A percentile compares a stretch with the other conserved stretches of the same genome.
These are phyloP conservation scores for Scorias spongiosa DNA, from an alignment of 2,329 filamentous ascomycete genomes.

Conservation along the genomic window DNA sequence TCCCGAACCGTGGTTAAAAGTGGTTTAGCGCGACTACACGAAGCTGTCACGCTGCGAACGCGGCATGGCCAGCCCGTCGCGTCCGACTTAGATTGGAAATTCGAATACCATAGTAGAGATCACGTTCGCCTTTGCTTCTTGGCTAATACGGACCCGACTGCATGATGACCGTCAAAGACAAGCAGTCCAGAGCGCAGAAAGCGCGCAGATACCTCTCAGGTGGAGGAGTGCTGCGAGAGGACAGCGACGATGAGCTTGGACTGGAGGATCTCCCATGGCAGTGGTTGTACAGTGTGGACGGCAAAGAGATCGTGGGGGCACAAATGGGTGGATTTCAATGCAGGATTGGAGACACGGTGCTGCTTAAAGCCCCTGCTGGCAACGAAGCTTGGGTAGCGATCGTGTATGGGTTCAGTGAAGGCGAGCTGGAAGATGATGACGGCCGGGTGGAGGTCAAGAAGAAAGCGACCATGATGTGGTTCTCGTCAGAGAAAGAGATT, in stretches of 20 bases:
- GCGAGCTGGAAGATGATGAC: slow-evolving; percentile 50
- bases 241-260: slow-evolving; percentile 74
- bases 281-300: slow-evolving; percentile 36
- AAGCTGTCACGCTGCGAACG: no score
- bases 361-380: slow-evolving; percentile 69
- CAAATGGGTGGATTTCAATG: slow-evolving; percentile 71
- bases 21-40: no score
- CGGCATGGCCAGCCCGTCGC: no score
- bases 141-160: no score
- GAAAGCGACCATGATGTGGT: slow-evolving; percentile 2
- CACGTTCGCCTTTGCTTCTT: no score
- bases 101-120: no score
- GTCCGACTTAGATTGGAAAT: no score
- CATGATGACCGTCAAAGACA: slow-evolving; percentile 25
- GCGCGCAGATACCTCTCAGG: slow-evolving; percentile 38
- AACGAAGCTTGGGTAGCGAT: slow-evolving; percentile 89
- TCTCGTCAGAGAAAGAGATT: slow-evolving; percentile 58
- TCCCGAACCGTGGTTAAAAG: no score
- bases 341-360: slow-evolving; percentile 63
- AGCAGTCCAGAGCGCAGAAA: slow-evolving; percentile 28
- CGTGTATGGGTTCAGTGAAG: slow-evolving; percentile 65
- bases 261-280: slow-evolving; percentile 36
- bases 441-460: slow-evolving; percentile 14
- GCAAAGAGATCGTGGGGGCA: slow-evolving; percentile 54
- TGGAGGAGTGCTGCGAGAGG: slow-evolving; percentile 53